A percentile compares a stretch with the other conserved stretches of the same genome.
Conservation (phyloP, 129 eudicot genomes). For the sunflower (Helianthus annuus) region HanXRQr2.0-SUNRISE NC_035435.2:30603164-30603663, state of each 20-base stretch:
- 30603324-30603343: slow-evolving; percentile 66
- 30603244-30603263: slow-evolving; percentile 63
- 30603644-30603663: slow-evolving; percentile 92
- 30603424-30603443: slow-evolving; percentile 80
- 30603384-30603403: slow-evolving; percentile 66
- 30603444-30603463: slow-evolving; percentile 90
- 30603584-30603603: slow-evolving; percentile 96
- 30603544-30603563: slow-evolving; percentile 62
- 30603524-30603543: slow-evolving; percentile 1
- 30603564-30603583: slow-evolving; percentile 95
- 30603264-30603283: slow-evolving; percentile 63
- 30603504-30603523: background rate
- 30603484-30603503: slow-evolving; percentile 35
- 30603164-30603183: too few relatives aligned
- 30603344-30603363: slow-evolving; percentile 80
- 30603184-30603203: slow-evolving; percentile 71
- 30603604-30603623: slow-evolving; percentile 84
- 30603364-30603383: slow-evolving; percentile 86
- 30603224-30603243: slow-evolving; percentile 69
- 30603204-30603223: slow-evolving; percentile 73
- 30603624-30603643: slow-evolving; percentile 86
- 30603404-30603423: slow-evolving; percentile 67
- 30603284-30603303: slow-evolving; percentile 69
- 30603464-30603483: slow-evolving; percentile 96
- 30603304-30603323: slow-evolving; percentile 86